Conservation (phyloP, 805 yeast genomes). For the Candida quercuum region DNA sequence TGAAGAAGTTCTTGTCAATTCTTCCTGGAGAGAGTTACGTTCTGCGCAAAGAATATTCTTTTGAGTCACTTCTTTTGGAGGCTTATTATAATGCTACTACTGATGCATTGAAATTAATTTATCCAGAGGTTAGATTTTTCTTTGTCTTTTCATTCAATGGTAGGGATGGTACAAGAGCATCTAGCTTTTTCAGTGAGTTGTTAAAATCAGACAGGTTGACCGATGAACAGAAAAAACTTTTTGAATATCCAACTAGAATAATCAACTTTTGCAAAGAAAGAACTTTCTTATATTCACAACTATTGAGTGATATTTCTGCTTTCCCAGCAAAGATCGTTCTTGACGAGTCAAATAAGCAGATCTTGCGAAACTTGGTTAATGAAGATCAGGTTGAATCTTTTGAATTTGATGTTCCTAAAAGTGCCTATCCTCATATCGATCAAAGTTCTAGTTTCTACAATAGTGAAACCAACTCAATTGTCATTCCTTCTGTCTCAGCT, state of each 20-base stretch:
- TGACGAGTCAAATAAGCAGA: conserved; percentile 22
- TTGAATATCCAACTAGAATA: conserved; percentile 25
- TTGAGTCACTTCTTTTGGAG: conserved; percentile 22
- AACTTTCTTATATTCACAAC: conserved; percentile 14
- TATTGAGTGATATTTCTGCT: conserved; percentile 16
- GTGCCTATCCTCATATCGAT: conserved; percentile 22
- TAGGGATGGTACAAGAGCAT: conserved; percentile 27
- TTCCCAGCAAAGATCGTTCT: conserved; percentile 25
- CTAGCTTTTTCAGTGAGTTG: conserved; percentile 10
- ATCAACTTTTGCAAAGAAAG: conserved; percentile 26
- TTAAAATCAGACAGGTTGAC: conserved; percentile 4
- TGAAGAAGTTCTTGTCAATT: conserved; percentile 19
- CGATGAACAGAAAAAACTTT: conserved; percentile 9
- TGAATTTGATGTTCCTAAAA: conserved; percentile 14
- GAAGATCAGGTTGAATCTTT: conserved; percentile 26
- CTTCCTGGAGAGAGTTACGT: conserved; percentile 16
- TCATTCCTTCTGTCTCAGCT: conserved; percentile 21
- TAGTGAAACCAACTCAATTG: conserved; percentile 18
- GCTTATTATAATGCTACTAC: conserved; percentile 30
- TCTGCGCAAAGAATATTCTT: conserved; percentile 1
- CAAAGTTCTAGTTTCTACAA: conserved; percentile 16
- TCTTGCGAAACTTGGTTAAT: conserved; percentile 17
- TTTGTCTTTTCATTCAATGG: conserved; percentile 31
- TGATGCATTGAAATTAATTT: conserved; percentile 28
- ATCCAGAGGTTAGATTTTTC: conserved; percentile 30